Evolutionary conservation across 2,329 filamentous ascomycete species (phyloP).

Genomic region (Clonostachys rosea): DNA sequence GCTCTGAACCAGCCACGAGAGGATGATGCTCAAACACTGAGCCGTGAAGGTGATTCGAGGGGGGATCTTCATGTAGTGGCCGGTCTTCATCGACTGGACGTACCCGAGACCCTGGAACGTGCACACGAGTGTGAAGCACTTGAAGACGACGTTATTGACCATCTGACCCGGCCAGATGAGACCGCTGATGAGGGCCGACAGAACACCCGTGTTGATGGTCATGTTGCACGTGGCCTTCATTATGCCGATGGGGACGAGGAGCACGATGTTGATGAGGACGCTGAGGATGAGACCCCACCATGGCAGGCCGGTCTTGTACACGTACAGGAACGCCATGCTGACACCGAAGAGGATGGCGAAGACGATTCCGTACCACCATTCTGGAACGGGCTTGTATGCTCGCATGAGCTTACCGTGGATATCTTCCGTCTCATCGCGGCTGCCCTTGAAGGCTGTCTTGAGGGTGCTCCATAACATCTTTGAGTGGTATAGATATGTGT

Average conservation of each 20-base stretch:
- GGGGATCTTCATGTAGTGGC: constrained; percentile 32
- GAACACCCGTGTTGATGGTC: too few relatives aligned
- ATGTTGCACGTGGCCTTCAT: too few relatives aligned
- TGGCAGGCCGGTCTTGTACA: background rate
- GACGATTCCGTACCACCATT: constrained; percentile 50
- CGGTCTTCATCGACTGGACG: constrained; percentile 25
- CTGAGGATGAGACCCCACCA: constrained; percentile 1
- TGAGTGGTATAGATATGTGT: constrained; percentile 48
- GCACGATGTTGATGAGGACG: constrained; percentile 1
- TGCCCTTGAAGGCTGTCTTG: constrained; percentile 19
- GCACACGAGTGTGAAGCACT: constrained; percentile 30
- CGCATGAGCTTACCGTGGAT: constrained; percentile 51
- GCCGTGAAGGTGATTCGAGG: too few relatives aligned
- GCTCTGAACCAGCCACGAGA: too few relatives aligned
- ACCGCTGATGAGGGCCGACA: too few relatives aligned
- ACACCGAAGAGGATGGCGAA: constrained; percentile 6
- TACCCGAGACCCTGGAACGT: constrained; percentile 27
- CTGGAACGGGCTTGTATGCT: constrained; percentile 48
- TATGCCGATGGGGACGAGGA: constrained; percentile 1
- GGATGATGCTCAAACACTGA: too few relatives aligned
- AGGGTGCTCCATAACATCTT: constrained; percentile 34
- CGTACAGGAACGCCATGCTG: background rate
- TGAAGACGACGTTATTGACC: constrained; percentile 33
- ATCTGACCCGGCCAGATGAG: constrained; percentile 26
- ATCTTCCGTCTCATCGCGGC: constrained; percentile 36